phyloP scores from a whole-genome alignment of 1,284 basidiomycete genomes.

The Pholiota adiposa region DNA sequence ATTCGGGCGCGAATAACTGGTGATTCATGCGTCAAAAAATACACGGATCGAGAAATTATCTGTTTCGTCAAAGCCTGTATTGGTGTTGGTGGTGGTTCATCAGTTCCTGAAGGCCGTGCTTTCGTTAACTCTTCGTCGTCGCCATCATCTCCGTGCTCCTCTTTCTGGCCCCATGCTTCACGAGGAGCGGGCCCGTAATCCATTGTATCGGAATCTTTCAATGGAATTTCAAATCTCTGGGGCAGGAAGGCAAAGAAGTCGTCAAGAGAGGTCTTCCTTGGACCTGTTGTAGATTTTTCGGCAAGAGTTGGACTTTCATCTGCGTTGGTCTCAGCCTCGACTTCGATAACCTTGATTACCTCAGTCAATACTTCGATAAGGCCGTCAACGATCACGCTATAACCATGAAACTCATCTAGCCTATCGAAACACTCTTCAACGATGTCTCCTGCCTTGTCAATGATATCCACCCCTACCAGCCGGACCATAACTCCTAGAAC shows the following conservation, averaged over 20 bases:
- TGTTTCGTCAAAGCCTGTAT: conserved; percentile 78
- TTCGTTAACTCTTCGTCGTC: conserved; percentile 27
- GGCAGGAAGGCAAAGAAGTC: conserved; percentile 69
- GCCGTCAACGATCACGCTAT: conserved; percentile 82
- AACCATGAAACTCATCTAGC: conserved; percentile 92
- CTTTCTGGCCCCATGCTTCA: conserved; percentile 49
- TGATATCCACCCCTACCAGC: conserved; percentile 83
- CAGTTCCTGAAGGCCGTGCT: conserved; percentile 33
- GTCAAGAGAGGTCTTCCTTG: conserved; percentile 37
- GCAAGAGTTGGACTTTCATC: not conserved
- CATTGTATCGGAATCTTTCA: conserved; percentile 41
- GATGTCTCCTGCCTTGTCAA: conserved; percentile 86
- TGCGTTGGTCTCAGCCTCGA: conserved; percentile 42
- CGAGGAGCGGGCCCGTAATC: conserved; percentile 69
- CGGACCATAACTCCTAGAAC: conserved; percentile 84
- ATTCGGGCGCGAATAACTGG: conserved; percentile 84
- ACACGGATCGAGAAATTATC: conserved; percentile 85
- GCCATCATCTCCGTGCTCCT: conserved; percentile 30
- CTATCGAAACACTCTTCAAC: conserved; percentile 96
- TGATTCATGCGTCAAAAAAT: conserved; percentile 88
- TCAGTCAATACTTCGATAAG: conserved; percentile 86
- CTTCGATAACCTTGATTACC: conserved; percentile 73
- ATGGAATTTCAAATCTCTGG: conserved; percentile 46
- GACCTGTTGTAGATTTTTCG: not conserved
- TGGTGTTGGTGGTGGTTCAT: conserved; percentile 61